phyloP scores from a whole-genome alignment of 805 yeast genomes.

The Myxozyma monticola region DNA sequence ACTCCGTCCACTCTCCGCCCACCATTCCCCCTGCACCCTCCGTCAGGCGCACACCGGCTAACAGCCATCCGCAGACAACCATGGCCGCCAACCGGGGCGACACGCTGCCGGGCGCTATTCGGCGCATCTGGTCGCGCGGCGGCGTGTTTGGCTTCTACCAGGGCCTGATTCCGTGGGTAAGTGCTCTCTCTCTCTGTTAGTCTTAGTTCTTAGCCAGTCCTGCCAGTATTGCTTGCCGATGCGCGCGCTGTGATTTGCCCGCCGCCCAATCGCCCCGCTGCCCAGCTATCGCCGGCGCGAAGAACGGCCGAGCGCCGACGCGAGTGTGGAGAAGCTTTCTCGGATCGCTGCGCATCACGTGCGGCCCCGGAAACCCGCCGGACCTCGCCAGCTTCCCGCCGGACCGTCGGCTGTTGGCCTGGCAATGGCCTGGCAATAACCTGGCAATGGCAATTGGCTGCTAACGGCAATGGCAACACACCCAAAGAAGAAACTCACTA shows the following conservation, averaged over 20 bases:
- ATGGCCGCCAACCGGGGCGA: conserved; percentile 95
- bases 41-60: not conserved
- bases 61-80: conserved; percentile 59
- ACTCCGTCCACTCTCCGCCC: not conserved
- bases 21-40: not conserved
- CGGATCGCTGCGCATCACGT: conserved; percentile 4
- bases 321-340: not conserved
- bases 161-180: conserved; percentile 90
- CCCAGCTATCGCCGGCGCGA: no score
- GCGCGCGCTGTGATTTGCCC: no score
- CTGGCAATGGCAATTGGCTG: not conserved
- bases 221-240: no score
- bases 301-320: no score
- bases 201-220: not conserved
- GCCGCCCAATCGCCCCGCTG: no score
- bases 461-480: not conserved
- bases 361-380: no score
- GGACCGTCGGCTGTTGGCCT: no score
- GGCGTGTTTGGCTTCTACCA: conserved; percentile 92
- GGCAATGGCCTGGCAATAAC: no score
- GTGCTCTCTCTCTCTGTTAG: not conserved
- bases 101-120: conserved; percentile 63
- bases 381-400: no score
- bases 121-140: conserved; percentile 88
- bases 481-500: not conserved